Conservation (phyloP, 352 stramenopile genomes). For the Pythium myriotylum region DNA sequence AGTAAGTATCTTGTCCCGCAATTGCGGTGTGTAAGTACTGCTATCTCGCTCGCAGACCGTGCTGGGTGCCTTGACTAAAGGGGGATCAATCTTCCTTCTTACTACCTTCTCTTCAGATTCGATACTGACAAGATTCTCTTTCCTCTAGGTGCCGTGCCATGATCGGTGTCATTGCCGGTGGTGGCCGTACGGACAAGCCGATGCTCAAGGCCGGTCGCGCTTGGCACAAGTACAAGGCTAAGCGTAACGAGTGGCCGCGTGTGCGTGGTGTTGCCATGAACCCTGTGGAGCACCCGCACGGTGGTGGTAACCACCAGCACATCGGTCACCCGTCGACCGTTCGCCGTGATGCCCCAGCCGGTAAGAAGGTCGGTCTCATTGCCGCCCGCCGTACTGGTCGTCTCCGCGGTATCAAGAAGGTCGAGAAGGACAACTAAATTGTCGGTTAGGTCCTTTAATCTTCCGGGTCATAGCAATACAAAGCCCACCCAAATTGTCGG, state of each 20-base stretch:
- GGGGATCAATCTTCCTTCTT: conserved; percentile 8
- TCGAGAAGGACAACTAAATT: conserved; percentile 89
- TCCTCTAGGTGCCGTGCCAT: conserved; percentile 93
- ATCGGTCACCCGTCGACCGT: conserved; percentile 99
- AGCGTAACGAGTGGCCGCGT: conserved; percentile 99
- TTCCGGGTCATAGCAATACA: conserved; percentile 15
- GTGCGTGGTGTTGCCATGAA: conserved; percentile 99
- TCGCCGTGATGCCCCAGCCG: conserved; percentile 90
- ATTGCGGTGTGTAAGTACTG: conserved; percentile 7
- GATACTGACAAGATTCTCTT: conserved; percentile 37
- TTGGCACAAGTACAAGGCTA: conserved; percentile 98
- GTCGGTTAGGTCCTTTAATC: conserved; percentile 6
- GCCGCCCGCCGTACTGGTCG: conserved; percentile 96
- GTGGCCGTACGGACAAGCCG: conserved; percentile 99
- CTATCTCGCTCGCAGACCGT: conserved; percentile 22
- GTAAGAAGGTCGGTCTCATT: conserved; percentile 99
- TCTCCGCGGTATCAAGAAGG: conserved; percentile 98
- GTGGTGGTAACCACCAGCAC: conserved; percentile 99
- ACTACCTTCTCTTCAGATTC: conserved; percentile 8
- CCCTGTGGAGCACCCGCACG: conserved; percentile 99
- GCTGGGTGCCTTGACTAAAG: conserved; percentile 17
- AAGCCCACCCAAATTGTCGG: conserved; percentile 10
- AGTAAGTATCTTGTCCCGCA: conserved; percentile 71
- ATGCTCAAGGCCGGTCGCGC: conserved; percentile 97
- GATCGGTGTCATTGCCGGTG: conserved; percentile 97